Evolutionary conservation across 495 filamentous ascomycete genomes (phyloP).

Genomic region (Penicillium daleae): DNA sequence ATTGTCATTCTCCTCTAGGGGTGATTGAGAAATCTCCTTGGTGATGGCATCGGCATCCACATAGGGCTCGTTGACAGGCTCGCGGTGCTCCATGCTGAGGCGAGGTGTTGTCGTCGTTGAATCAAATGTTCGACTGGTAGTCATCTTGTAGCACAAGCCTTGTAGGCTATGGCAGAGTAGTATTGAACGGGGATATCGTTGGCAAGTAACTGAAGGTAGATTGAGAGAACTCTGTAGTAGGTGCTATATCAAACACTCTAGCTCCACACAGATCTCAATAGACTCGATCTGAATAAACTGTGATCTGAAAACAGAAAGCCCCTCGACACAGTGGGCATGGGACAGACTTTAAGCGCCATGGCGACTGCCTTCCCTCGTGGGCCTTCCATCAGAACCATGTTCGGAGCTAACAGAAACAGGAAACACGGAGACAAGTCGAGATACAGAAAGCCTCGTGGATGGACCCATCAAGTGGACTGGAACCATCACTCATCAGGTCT

Average conservation of each 20-base stretch:
- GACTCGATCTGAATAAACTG: neutral
- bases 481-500: neutral
- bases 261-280: neutral
- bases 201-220: neutral
- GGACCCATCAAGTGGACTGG: constrained; percentile 13
- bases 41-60: neutral
- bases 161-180: neutral
- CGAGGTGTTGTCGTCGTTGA: constrained; percentile 29
- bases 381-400: constrained; percentile 4
- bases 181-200: neutral
- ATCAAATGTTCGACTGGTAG: constrained; percentile 18
- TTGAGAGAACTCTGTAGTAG: neutral
- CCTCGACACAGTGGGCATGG: neutral
- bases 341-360: constrained; percentile 13
- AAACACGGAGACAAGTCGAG: neutral
- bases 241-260: constrained; percentile 3
- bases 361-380: constrained; percentile 10
- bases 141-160: constrained; percentile 7
- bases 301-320: neutral
- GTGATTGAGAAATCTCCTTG: constrained; percentile 7
- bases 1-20: constrained; percentile 5
- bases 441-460: constrained; percentile 5
- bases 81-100: constrained; percentile 27
- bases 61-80: constrained; percentile 4
- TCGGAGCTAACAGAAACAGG: constrained; percentile 14